Percentiles rank a stretch among this genome's conserved stretches.
phyloP scores from a whole-genome alignment of 1,284 basidiomycete species.

The Fomitopsis palustris region DNA sequence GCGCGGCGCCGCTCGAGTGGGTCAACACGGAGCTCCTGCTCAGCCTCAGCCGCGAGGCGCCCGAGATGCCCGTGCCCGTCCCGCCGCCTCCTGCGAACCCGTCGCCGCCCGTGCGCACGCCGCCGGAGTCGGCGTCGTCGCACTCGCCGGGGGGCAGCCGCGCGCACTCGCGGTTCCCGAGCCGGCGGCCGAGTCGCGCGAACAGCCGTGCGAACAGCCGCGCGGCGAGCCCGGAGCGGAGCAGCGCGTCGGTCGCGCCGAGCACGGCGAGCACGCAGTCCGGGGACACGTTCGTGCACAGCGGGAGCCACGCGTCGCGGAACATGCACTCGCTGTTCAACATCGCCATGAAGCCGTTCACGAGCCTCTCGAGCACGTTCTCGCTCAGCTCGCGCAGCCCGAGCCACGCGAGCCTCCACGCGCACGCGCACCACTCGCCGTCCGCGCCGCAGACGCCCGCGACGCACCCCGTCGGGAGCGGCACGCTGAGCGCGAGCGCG shows the following conservation, averaged over 20 bases:
- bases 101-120: slow-evolving; percentile 26
- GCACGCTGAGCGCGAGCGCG: slow-evolving; percentile 12
- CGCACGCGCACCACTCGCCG: slow-evolving; percentile 4
- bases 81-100: slow-evolving; percentile 32
- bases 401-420: slow-evolving; percentile 30
- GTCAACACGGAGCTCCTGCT: slow-evolving; percentile 79
- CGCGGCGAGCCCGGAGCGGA: slow-evolving; percentile 46
- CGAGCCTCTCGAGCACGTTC: slow-evolving; percentile 34
- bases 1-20: slow-evolving; percentile 58
- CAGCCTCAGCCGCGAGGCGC: slow-evolving; percentile 45
- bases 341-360: slow-evolving; percentile 62
- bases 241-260: slow-evolving; percentile 11
- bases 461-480: slow-evolving; percentile 18
- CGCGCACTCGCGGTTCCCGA: slow-evolving; percentile 31
- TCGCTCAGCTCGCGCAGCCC: slow-evolving; percentile 33
- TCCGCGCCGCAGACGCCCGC: slow-evolving; percentile 2
- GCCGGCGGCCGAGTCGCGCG: slow-evolving; percentile 39
- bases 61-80: slow-evolving; percentile 23
- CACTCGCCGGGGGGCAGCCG: slow-evolving; percentile 21
- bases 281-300: slow-evolving; percentile 50
- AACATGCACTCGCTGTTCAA: slow-evolving; percentile 52
- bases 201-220: slow-evolving; percentile 46
- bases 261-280: slow-evolving; percentile 9
- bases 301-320: slow-evolving; percentile 43
- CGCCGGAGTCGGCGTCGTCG: slow-evolving; percentile 8